Evolutionary conservation across 768 basidiomycete genomes (phyloP), one percentile per base, ranked within the genome.

Genomic region (Phlebiopsis gigantea): DNA sequence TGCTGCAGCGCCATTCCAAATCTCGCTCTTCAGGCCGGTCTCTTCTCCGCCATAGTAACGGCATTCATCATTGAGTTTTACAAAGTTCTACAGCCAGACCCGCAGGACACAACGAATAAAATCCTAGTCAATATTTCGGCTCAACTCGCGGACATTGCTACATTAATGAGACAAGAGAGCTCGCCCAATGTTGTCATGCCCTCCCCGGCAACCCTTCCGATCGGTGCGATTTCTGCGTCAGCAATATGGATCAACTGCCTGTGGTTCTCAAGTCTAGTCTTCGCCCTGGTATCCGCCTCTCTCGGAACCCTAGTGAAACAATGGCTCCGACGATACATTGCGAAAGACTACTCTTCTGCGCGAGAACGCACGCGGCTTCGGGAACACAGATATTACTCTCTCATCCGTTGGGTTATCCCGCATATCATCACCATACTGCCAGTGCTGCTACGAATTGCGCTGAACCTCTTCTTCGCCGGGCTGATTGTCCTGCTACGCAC

Each of bases 191-290:
- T 50, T 28, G 30, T 10, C 5, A 19, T 39, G 4, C 24, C 8
- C n/a, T n/a, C 22, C 4, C 53, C 42, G 4, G 14, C 26, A 10
- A 19, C 19, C 45, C 12, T 25, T 6, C 4, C 3, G 4, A 15
- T 12, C 19, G 19, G 19, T 24, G 19, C 3, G 12, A 24, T 42
- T 8, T 12, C 53, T 15, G 5, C 5, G 8, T 26, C 42, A 4
- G 53, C 53, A 9, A 28, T 55, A 3, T 22, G 42, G 15, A 30
- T 60, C 17, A 62, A 62, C 39, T 19, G 25, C 8, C 39, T 62
- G 8, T 62, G 61, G 62, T 58, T 63, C 41, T 29, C 55, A 1
- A 58, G 57, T 17, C 57, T 63, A 22, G 31, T 63, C 22, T 39
- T 54, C 50, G 55, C 50, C n/a, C 54, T 63, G 2, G 21, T 56